Conservation (phyloP, 2,329 filamentous ascomycete species). For the Myotisia sp. region DNA sequence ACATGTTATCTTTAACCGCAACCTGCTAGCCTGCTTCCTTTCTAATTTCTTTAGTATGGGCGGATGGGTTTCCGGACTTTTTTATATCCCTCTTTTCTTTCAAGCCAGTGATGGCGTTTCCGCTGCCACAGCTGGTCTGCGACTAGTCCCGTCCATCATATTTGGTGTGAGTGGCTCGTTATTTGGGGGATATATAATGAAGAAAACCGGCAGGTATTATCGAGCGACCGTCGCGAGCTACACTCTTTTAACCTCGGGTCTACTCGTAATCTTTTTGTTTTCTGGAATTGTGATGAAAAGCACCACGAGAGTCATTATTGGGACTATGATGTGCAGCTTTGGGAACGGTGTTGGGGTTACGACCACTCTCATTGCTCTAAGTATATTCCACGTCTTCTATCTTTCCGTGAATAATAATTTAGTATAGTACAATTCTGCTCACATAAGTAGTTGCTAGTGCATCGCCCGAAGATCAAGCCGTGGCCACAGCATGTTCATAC, state of each 20-base stretch:
- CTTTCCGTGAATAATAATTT: neutral
- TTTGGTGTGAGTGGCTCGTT: constrained; percentile 51
- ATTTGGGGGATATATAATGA: constrained; percentile 51
- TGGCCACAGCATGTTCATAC: constrained; percentile 66
- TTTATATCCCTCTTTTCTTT: constrained; percentile 66
- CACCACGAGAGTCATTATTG: constrained; percentile 40
- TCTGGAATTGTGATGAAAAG: constrained; percentile 40
- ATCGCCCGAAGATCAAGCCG: constrained; percentile 51
- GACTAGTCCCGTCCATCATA: constrained; percentile 53
- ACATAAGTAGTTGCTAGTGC: constrained; percentile 48
- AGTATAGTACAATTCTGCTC: constrained; percentile 2
- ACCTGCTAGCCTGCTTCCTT: constrained; percentile 52
- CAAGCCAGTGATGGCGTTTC: constrained; percentile 54
- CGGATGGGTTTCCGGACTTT: constrained; percentile 46
- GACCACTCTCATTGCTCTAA: constrained; percentile 54
- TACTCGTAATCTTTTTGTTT: constrained; percentile 43
- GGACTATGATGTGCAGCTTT: constrained; percentile 42
- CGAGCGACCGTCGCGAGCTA: constrained; percentile 50
- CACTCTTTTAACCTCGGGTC: constrained; percentile 38
- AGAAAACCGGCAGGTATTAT: constrained; percentile 57
- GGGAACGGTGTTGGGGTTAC: constrained; percentile 51
- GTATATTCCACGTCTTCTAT: constrained; percentile 24
- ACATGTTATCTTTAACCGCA: constrained; percentile 54
- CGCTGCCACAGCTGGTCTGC: constrained; percentile 49
- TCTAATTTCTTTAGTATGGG: constrained; percentile 59